A percentile compares a stretch with the other conserved stretches of the same genome.
These are phyloP conservation scores for Elongisporangium undulatum DNA, from an alignment of 352 stramenopile genomes.

Conservation along the genomic window DNA sequence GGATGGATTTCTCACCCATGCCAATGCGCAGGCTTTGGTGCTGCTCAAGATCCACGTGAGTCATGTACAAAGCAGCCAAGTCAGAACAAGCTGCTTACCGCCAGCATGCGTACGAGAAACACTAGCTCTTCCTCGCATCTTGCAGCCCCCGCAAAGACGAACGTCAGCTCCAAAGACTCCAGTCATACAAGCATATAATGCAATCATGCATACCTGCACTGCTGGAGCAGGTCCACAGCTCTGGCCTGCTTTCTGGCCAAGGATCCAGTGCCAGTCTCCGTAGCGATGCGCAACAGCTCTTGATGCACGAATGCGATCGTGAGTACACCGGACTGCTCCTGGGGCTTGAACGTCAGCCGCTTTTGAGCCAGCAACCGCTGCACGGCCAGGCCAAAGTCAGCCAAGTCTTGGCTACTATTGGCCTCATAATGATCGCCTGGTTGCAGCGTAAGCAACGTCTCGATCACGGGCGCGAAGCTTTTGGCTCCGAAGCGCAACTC, in stretches of 20 bases:
- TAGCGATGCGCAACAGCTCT: slow-evolving; percentile 47
- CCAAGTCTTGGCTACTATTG: slow-evolving; percentile 10
- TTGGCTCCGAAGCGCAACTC: slow-evolving; percentile 72
- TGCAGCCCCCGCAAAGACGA: slow-evolving; percentile 2
- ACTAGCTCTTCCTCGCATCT: slow-evolving; percentile 55
- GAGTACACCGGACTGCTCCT: slow-evolving; percentile 9
- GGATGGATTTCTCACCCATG: slow-evolving; percentile 79
- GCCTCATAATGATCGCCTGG: background rate
- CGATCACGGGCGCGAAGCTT: slow-evolving; percentile 47
- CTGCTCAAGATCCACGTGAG: slow-evolving; percentile 15
- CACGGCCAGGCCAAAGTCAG: slow-evolving; percentile 52
- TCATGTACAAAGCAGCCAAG: background rate
- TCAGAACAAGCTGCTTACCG: slow-evolving; percentile 29
- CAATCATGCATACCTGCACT: slow-evolving; percentile 33
- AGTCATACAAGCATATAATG: background rate
- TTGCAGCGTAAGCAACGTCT: slow-evolving; percentile 24
- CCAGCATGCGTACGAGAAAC: slow-evolving; percentile 68
- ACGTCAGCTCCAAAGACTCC: background rate
- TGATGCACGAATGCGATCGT: slow-evolving; percentile 49
- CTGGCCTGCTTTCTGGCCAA: slow-evolving; percentile 56
- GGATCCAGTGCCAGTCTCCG: slow-evolving; percentile 52
- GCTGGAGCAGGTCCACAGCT: slow-evolving; percentile 46
- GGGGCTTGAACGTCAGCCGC: slow-evolving; percentile 13
- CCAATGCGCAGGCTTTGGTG: slow-evolving; percentile 82
- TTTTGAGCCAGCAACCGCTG: slow-evolving; percentile 37